These are phyloP conservation scores for Parascedosporium putredinis DNA, from an alignment of 2,329 filamentous ascomycete genomes.

Conservation along the genomic window DNA sequence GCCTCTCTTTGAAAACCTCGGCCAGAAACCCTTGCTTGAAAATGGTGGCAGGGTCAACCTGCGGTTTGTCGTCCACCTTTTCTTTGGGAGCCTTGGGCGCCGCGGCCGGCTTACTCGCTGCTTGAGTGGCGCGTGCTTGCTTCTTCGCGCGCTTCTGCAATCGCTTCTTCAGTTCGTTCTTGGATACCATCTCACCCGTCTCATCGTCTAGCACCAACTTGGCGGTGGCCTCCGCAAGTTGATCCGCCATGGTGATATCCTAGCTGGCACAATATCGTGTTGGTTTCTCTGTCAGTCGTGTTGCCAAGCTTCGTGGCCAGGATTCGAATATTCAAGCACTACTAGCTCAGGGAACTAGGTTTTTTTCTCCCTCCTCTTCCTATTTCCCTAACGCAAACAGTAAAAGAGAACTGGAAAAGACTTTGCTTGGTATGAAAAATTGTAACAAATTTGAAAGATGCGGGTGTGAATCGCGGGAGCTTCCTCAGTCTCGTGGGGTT, in stretches of 20 bases:
- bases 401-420: too few species aligned
- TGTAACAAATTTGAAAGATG: too few species aligned
- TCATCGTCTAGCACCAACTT: slow-evolving; percentile 53
- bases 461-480: too few species aligned
- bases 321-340: too few species aligned
- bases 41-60: slow-evolving; percentile 52
- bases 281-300: too few species aligned
- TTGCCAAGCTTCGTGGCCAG: background rate
- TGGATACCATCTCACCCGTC: slow-evolving; percentile 56
- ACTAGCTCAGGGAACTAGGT: too few species aligned
- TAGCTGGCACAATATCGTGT: too few species aligned
- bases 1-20: slow-evolving; percentile 60
- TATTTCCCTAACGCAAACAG: too few species aligned
- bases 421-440: too few species aligned
- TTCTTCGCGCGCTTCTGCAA: slow-evolving; percentile 35
- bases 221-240: slow-evolving; percentile 35
- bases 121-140: slow-evolving; percentile 1
- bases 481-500: background rate
- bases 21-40: slow-evolving; percentile 71
- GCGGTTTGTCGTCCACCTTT: slow-evolving; percentile 9
- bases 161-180: slow-evolving; percentile 53
- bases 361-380: background rate
- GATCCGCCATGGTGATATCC: slow-evolving; percentile 38
- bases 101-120: slow-evolving; percentile 16
- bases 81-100: slow-evolving; percentile 25